Conservation (phyloP, 345 rosid genomes). For the Linum usitatissimum region DNA sequence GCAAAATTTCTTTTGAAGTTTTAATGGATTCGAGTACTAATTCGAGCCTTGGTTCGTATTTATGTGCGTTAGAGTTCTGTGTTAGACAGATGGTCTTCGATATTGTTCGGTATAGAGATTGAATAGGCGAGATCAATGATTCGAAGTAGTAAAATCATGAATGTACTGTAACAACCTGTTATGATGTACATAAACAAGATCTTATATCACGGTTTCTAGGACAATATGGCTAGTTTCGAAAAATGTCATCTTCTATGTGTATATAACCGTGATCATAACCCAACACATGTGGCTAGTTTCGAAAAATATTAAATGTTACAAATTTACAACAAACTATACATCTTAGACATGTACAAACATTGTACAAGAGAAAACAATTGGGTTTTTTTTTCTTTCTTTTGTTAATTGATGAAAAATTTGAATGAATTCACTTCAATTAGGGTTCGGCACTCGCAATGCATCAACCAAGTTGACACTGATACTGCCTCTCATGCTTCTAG, state of each 20-base stretch:
- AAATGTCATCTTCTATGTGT: too few species aligned
- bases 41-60: too few species aligned
- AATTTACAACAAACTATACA: neutral
- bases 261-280: too few species aligned
- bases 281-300: neutral
- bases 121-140: too few species aligned
- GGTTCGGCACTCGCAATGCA: conserved; percentile 41
- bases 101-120: too few species aligned
- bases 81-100: too few species aligned
- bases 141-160: too few species aligned
- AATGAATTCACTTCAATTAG: conserved; percentile 10
- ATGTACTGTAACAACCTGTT: neutral
- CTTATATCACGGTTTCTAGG: neutral
- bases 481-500: conserved; percentile 66
- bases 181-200: too few species aligned
- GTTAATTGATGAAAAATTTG: neutral
- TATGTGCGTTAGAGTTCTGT: too few species aligned
- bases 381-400: neutral
- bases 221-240: neutral
- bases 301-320: neutral
- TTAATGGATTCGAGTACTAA: too few species aligned
- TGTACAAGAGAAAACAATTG: neutral
- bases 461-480: conserved; percentile 64
- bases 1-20: too few species aligned
- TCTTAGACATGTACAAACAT: neutral